Conservation (phyloP, 441 rosid genomes). For the Omphalea diandra region DNA sequence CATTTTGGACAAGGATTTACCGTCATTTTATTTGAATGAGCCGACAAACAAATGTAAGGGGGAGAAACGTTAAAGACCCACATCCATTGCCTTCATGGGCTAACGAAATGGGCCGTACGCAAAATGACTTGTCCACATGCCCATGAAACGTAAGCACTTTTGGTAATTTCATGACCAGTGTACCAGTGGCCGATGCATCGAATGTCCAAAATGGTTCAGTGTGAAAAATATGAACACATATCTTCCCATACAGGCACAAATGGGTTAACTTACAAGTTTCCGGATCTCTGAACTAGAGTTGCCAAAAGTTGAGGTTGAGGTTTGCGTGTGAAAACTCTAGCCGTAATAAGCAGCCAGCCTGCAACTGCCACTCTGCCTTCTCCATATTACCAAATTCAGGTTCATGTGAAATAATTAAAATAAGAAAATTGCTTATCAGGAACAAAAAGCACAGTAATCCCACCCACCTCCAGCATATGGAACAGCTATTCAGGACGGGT, state of each 20-base stretch:
- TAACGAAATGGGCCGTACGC: not conserved
- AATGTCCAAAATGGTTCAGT: not conserved
- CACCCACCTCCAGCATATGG: not conserved
- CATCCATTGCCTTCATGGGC: not conserved
- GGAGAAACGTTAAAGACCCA: not conserved
- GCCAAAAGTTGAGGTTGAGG: not conserved
- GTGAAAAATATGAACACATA: not conserved
- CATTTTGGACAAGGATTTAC: slow-evolving; percentile 9
- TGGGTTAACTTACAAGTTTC: not conserved
- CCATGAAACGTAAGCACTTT: not conserved
- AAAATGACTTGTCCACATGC: too few relatives aligned
- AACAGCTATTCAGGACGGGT: not conserved
- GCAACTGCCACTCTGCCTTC: slow-evolving; percentile 15
- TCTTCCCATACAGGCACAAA: not conserved
- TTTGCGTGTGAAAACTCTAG: slow-evolving; percentile 17
- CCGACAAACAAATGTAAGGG: slow-evolving; percentile 14
- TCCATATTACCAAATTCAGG: slow-evolving; percentile 18
- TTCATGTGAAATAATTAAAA: slow-evolving; percentile 13
- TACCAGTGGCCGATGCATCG: not conserved
- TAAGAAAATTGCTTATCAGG: not conserved
- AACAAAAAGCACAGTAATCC: not conserved
- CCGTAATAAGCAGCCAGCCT: not conserved
- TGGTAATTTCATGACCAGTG: not conserved
- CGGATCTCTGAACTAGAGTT: not conserved
- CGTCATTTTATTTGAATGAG: slow-evolving; percentile 11